Conservation (phyloP, 2,329 filamentous ascomycete genomes). For the Pseudogymnoascus verrucosus region DNA sequence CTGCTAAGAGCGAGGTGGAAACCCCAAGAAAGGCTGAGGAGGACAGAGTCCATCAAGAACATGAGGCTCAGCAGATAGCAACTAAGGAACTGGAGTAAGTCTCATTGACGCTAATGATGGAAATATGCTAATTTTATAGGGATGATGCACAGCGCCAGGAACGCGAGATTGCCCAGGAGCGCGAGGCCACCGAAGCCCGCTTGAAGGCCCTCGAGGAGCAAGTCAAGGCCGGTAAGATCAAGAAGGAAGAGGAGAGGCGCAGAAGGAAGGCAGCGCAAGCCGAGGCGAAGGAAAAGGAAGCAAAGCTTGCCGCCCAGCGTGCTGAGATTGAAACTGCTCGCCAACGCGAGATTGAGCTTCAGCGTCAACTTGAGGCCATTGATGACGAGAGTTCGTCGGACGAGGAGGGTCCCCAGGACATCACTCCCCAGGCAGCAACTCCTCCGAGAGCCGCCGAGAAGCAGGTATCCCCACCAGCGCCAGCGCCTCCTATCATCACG, state of each 20-base stretch:
- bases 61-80: slow-evolving; percentile 66
- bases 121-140: slow-evolving; percentile 40
- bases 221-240: slow-evolving; percentile 84
- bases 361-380: slow-evolving; percentile 73
- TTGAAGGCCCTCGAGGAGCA: slow-evolving; percentile 88
- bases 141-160: slow-evolving; percentile 67
- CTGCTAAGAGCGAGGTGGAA: slow-evolving; percentile 52
- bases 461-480: slow-evolving; percentile 40
- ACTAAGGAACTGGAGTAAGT: slow-evolving; percentile 78
- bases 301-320: slow-evolving; percentile 71
- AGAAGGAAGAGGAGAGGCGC: slow-evolving; percentile 93
- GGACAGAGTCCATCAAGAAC: slow-evolving; percentile 59
- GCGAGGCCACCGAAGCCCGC: slow-evolving; percentile 71
- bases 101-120: neutral
- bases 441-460: slow-evolving; percentile 47
- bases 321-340: slow-evolving; percentile 88
- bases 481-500: slow-evolving; percentile 42
- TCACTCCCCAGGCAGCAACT: slow-evolving; percentile 54
- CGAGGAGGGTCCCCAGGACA: slow-evolving; percentile 68
- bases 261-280: slow-evolving; percentile 81
- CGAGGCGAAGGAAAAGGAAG: slow-evolving; percentile 82
- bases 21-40: slow-evolving; percentile 56
- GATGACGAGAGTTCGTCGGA: slow-evolving; percentile 71
- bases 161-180: slow-evolving; percentile 71
- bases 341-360: slow-evolving; percentile 82